Evolutionary conservation across 2,329 filamentous ascomycete species (phyloP).

Genomic region (Colletotrichum navitas): DNA sequence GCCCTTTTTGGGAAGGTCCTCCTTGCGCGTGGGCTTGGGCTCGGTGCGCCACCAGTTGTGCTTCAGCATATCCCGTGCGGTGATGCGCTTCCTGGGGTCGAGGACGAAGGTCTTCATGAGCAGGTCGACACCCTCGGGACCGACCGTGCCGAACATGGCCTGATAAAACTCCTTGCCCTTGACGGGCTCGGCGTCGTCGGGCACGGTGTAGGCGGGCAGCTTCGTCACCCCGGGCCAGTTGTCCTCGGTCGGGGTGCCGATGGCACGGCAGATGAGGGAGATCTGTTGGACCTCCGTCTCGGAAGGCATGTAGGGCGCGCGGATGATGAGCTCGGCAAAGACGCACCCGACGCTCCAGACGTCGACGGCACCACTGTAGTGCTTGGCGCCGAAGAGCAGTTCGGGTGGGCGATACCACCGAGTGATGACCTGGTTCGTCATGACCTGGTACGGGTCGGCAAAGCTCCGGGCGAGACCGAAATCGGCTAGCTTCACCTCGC

Average conservation of each 20-base stretch:
- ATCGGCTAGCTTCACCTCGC: constrained; percentile 95
- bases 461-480: constrained; percentile 94
- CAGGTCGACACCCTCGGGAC: constrained; percentile 86
- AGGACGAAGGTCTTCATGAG: constrained; percentile 87
- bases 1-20: constrained; percentile 83
- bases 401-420: constrained; percentile 97
- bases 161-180: constrained; percentile 80
- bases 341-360: constrained; percentile 95
- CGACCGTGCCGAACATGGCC: constrained; percentile 82
- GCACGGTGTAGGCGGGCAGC: constrained; percentile 83
- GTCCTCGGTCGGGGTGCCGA: constrained; percentile 92
- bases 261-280: constrained; percentile 82
- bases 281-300: constrained; percentile 90
- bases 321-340: constrained; percentile 89
- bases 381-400: constrained; percentile 88
- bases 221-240: constrained; percentile 94
- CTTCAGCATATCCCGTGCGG: constrained; percentile 80
- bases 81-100: constrained; percentile 88
- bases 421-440: constrained; percentile 97
- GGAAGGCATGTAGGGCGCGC: constrained; percentile 85
- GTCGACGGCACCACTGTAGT: constrained; percentile 92
- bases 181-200: constrained; percentile 70
- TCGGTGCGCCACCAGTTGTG: constrained; percentile 90
- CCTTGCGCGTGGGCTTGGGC: constrained; percentile 84
- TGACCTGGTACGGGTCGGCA: constrained; percentile 86